Evolutionary conservation across 192 early-diverging fungal species (phyloP), one percentile per base, ranked within the genome.

Genomic region (Coemansia interrupta): DNA sequence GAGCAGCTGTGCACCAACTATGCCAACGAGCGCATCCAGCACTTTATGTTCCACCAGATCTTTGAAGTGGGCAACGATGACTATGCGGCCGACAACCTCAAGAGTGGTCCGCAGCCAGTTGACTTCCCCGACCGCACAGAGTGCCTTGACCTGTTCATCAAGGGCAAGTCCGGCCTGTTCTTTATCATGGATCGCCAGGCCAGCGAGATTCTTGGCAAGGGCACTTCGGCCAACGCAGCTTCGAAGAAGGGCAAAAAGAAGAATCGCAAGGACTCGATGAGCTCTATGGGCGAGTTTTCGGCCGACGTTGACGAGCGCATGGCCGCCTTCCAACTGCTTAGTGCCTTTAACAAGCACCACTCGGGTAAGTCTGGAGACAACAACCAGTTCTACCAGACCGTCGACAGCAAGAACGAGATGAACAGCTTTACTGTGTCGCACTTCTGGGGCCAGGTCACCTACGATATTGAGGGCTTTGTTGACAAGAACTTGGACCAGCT

Each of bases 391-490:
- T 70, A 67, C 49, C 64, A 71, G 24, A 41, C 47, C 14, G 58
- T 71, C 45, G 72, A 71, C 24, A 80, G 69, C 77, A 80, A 80
- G 60, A 80, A 80, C 61, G 66, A 72, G 53, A 60, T 73, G 60
- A 73, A 71, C 62, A 61, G 68, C 14, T 96, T 96, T 69, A 82
- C 85, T n/a, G 82, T 95, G 58, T 80, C 85, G 54, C 94, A 96
- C 68, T 93, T 86, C 54, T 70, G 81, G 74, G 78, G 83, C 42
- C 84, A 87, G 56, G 67, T 96, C 18, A 85, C 85, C 30, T 97
- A 97, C 68, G 85, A 91, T 14, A 81, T 89, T n/a, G 84, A 86
- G 50, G 81, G 82, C 50, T 94, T 97, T 67, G 63, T 90, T 44
- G 92, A 92, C 41, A 88, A 88, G 70, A 95, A 95, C 70, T 68